Base-by-base conservation (phyloP, 306 rosid genomes). In the Trichosanthes truncata region DNA sequence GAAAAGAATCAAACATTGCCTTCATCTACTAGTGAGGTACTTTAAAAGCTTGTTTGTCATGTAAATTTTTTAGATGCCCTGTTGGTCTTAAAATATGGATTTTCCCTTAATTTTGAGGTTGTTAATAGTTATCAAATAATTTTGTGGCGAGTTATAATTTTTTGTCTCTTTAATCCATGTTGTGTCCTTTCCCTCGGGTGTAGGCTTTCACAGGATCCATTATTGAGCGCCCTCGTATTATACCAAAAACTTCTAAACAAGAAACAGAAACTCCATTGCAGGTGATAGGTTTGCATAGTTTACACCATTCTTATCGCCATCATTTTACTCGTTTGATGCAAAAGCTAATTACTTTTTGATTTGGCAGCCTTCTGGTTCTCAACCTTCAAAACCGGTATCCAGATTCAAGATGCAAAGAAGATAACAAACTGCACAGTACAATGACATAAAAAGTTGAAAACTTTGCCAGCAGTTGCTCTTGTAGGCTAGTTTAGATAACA, bases 131-230 rank as follows among this genome's bases (percentile, higher is more conserved):
- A 62, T 63, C 11, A 33, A 45, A 8, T 63, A 63, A 35, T 21
- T 53, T 63, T 18, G 11, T 33, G 71, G 45, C 43, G 4, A 66
- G 48, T 66, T 23, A 43, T 21, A 41, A 41, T 3, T 38, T 20
- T 9, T 2, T 18, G 9, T 49, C 17, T 38, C 25, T 10, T 67
- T 65, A 20, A 46, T 63, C 74, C 26, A 8, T 56, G 6, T 17
- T 29, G 29, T 51, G 29, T 6, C 71, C 43, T 65, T 45, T 78
- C 51, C 63, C 5, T 80, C 78, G 36, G 85, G 45, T 80, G 80
- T 84, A 94, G 98, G 96, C 97, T 86, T 94, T 92, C 84, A 86
- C 93, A 31, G 98, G 97, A 73, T 90, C 97, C 38, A 87, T 94
- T 43, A 33, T 94, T 11, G 98, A 94, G 88, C 97, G 79, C 53